phyloP scores from a whole-genome alignment of 345 rosid species.

The Salix purpurea region DNA sequence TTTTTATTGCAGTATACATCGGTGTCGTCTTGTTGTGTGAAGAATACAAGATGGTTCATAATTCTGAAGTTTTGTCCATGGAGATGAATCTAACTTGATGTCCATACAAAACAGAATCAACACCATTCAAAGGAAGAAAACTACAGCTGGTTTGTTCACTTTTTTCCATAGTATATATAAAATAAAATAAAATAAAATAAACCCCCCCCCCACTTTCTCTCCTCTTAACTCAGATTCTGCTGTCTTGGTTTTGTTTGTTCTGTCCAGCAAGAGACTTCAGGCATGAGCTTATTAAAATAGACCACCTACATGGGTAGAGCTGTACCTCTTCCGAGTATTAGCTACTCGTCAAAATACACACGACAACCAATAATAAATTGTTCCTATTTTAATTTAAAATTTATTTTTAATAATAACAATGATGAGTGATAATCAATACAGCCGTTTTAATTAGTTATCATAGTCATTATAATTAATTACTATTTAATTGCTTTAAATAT shows the following conservation, averaged over 20 bases:
- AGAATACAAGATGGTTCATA: slow-evolving; percentile 16
- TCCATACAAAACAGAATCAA: slow-evolving; percentile 44
- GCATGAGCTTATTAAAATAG: slow-evolving; percentile 43
- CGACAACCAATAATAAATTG: too few species aligned
- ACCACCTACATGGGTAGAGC: slow-evolving; percentile 12
- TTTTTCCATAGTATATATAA: slow-evolving; percentile 23
- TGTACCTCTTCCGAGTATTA: not conserved
- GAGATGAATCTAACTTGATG: slow-evolving; percentile 33
- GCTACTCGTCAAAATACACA: too few species aligned
- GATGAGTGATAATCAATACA: too few species aligned
- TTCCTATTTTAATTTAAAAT: too few species aligned
- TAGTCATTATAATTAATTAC: too few species aligned
- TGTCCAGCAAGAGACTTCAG: slow-evolving; percentile 34
- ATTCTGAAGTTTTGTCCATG: slow-evolving; percentile 30
- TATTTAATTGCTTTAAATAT: too few species aligned
- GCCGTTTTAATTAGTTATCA: too few species aligned
- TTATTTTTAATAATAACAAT: too few species aligned
- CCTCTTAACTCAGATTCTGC: slow-evolving; percentile 19
- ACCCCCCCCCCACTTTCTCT: not conserved
- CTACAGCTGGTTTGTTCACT: slow-evolving; percentile 20
- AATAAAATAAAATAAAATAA: too few species aligned
- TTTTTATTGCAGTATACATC: slow-evolving; percentile 32
- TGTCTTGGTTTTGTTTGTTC: slow-evolving; percentile 27
- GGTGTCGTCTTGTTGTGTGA: slow-evolving; percentile 46
- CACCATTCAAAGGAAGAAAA: not conserved